A percentile compares a stretch with the other conserved stretches of the same genome.
phyloP scores from a whole-genome alignment of 2,329 filamentous ascomycete species.

The Hypoxylon sp. region DNA sequence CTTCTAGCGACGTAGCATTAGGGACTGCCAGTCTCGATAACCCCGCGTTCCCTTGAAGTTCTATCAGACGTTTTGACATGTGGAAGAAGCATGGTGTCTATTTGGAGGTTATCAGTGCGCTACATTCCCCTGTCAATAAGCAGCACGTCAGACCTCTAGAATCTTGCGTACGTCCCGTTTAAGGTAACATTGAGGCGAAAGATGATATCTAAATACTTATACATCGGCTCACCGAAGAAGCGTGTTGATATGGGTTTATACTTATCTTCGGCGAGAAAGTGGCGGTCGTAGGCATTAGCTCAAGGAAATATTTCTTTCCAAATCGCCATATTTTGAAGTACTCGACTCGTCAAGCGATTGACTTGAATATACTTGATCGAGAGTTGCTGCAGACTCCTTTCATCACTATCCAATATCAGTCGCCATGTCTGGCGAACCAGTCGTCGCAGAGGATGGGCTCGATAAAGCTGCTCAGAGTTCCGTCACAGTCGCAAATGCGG shows the following conservation, averaged over 20 bases:
- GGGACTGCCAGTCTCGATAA: slow-evolving; percentile 2
- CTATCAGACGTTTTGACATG: slow-evolving; percentile 6
- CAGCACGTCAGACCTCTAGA: slow-evolving; percentile 26
- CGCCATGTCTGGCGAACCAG: slow-evolving; percentile 23
- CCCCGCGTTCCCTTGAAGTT: slow-evolving; percentile 23
- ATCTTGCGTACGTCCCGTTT: slow-evolving; percentile 15
- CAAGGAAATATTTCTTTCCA: background rate
- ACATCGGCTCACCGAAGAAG: background rate
- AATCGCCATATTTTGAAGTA: background rate
- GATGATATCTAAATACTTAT: background rate
- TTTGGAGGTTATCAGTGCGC: slow-evolving; percentile 6
- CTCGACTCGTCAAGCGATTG: background rate
- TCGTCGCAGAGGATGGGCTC: slow-evolving; percentile 18
- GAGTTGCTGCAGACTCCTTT: too few relatives aligned
- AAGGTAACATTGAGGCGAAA: background rate
- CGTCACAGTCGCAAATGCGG: slow-evolving; percentile 16
- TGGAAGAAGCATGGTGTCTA: background rate
- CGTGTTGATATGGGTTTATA: background rate
- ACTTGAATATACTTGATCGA: too few relatives aligned
- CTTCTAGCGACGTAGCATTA: slow-evolving; percentile 23
- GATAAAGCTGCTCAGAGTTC: slow-evolving; percentile 6
- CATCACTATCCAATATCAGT: background rate
- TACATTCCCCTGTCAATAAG: slow-evolving; percentile 6
- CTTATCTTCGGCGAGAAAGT: background rate
- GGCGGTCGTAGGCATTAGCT: background rate